A percentile compares a stretch with the other conserved stretches of the same genome.
Evolutionary conservation across 805 yeast genomes (phyloP).

Genomic region (Candida montana): DNA sequence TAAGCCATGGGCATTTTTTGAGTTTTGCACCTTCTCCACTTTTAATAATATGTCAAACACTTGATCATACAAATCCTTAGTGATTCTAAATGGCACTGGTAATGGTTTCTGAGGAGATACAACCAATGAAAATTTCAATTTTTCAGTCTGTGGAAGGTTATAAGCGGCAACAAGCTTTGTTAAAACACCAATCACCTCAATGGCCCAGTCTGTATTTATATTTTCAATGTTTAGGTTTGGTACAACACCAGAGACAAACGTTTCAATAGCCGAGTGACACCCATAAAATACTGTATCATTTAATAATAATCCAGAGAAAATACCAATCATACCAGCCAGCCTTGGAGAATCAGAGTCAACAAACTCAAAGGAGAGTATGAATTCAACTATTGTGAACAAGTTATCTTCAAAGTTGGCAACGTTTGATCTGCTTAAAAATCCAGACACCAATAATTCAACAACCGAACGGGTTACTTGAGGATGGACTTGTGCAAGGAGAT

Average conservation of each 20-base stretch:
- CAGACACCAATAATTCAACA: constrained; percentile 34
- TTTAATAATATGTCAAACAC: constrained; percentile 42
- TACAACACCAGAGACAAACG: constrained; percentile 33
- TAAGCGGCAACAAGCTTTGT: constrained; percentile 50
- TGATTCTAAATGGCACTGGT: constrained; percentile 22
- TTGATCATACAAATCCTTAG: constrained; percentile 20
- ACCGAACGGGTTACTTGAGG: constrained; percentile 35
- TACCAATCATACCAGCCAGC: constrained; percentile 36
- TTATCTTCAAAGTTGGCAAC: constrained; percentile 31
- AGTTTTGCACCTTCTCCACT: constrained; percentile 35
- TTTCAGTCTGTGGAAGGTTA: constrained; percentile 42
- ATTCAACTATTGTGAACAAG: constrained; percentile 32
- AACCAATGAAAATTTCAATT: constrained; percentile 23
- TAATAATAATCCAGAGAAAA: constrained; percentile 38
- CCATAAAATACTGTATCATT: constrained; percentile 34
- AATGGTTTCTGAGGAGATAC: constrained; percentile 12
- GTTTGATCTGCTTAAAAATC: constrained; percentile 30
- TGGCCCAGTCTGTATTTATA: constrained; percentile 50
- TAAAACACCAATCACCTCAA: constrained; percentile 48
- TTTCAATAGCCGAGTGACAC: constrained; percentile 28
- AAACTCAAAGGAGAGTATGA: constrained; percentile 31
- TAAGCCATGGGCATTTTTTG: constrained; percentile 45
- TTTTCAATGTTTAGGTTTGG: constrained; percentile 32
- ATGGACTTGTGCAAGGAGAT: constrained; percentile 37
- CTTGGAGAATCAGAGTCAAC: constrained; percentile 22